phyloP scores from a whole-genome alignment of 331 rosid genomes.

The Cydonia oblonga region DNA sequence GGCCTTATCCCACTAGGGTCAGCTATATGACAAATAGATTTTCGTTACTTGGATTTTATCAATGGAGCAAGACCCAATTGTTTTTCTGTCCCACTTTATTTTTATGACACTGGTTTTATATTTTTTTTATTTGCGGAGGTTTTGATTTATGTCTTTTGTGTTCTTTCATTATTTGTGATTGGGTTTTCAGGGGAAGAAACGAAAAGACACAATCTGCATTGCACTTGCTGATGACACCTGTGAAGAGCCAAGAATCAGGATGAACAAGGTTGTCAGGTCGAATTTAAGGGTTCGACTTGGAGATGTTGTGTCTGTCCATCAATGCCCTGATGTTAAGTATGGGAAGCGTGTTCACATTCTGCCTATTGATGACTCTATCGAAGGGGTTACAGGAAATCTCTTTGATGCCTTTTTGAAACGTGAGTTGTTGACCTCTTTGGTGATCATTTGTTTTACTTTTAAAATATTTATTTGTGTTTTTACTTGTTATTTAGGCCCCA shows the following conservation, averaged over 20 bases:
- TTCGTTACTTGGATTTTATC: neutral
- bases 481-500: neutral
- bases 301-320: constrained; percentile 70
- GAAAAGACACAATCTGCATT: constrained; percentile 57
- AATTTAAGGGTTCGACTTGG: constrained; percentile 71
- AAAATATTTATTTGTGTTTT: neutral
- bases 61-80: neutral
- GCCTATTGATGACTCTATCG: constrained; percentile 61
- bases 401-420: constrained; percentile 68
- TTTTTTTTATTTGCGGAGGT: neutral
- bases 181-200: constrained; percentile 48
- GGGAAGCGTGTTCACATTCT: constrained; percentile 64
- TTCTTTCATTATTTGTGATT: neutral
- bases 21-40: too few species aligned
- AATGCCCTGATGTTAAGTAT: constrained; percentile 61
- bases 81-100: neutral
- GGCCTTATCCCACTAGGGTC: too few species aligned
- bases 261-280: constrained; percentile 67
- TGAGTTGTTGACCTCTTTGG: constrained; percentile 17
- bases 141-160: neutral
- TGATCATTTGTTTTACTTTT: neutral
- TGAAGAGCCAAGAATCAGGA: constrained; percentile 54
- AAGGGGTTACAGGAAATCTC: constrained; percentile 63
- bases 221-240: constrained; percentile 59
- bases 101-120: neutral